Percentiles rank a stretch among this genome's conserved stretches.
Conservation (phyloP, 345 rosid genomes). For the Citrus cavaleriei region DNA sequence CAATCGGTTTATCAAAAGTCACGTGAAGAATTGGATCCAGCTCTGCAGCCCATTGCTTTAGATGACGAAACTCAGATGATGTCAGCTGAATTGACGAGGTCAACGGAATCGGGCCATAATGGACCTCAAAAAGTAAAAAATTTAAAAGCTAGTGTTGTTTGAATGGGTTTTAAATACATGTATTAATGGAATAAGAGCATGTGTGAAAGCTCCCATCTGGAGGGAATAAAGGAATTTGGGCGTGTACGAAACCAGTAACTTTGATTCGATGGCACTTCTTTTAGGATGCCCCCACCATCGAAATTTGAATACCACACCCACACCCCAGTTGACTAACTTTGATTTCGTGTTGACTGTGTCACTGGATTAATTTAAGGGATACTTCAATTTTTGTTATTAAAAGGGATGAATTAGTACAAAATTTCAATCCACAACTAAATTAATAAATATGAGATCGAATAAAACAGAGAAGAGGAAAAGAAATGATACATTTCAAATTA, state of each 20-base stretch:
- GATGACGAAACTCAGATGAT: neutral
- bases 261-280: slow-evolving; percentile 9
- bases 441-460: no score
- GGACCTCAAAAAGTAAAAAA: neutral
- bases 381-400: neutral
- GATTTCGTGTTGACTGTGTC: no score
- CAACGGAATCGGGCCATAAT: slow-evolving; percentile 1
- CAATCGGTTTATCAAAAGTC: no score
- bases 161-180: neutral
- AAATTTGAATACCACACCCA: no score
- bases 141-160: neutral
- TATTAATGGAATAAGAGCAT: neutral
- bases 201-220: slow-evolving; percentile 1
- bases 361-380: no score
- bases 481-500: no score
- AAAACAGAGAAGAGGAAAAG: no score
- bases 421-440: no score
- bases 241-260: neutral
- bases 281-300: neutral
- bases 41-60: neutral
- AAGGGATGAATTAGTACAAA: neutral
- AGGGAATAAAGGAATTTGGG: neutral
- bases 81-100: neutral
- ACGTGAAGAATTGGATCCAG: neutral
- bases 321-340: no score